Conservation (phyloP, 2,329 filamentous ascomycete species). For the Aspergillus texensis region DNA sequence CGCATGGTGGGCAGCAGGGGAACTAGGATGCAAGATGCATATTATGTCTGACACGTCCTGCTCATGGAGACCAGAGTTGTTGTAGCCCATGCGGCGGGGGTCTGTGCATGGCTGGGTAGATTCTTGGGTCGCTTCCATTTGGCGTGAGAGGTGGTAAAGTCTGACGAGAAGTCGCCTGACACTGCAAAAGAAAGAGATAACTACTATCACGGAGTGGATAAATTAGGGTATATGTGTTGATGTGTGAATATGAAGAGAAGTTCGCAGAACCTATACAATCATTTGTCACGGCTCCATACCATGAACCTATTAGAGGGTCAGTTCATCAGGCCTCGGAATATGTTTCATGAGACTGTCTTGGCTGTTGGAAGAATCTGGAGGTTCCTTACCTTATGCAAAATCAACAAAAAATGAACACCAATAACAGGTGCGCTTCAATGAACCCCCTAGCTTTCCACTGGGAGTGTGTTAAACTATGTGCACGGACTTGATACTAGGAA, state of each 20-base stretch:
- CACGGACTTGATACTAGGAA: background rate
- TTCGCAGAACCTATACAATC: slow-evolving; percentile 30
- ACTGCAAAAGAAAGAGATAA: slow-evolving; percentile 12
- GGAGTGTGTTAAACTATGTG: background rate
- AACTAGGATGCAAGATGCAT: slow-evolving; percentile 81
- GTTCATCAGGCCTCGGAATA: slow-evolving; percentile 2
- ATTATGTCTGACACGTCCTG: slow-evolving; percentile 86
- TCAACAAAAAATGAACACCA: background rate
- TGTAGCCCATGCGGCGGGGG: slow-evolving; percentile 74
- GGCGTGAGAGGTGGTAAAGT: slow-evolving; percentile 14
- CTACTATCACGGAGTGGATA: slow-evolving; percentile 20
- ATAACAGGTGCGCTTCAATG: background rate
- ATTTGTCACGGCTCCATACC: slow-evolving; percentile 28
- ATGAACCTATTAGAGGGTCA: slow-evolving; percentile 18
- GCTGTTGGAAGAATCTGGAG: background rate
- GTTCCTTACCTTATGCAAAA: slow-evolving; percentile 4
- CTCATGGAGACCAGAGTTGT: slow-evolving; percentile 80
- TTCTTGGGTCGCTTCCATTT: slow-evolving; percentile 56
- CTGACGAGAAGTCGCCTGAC: slow-evolving; percentile 5
- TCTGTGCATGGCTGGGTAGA: slow-evolving; percentile 82
- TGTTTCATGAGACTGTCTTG: background rate
- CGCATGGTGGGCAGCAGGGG: slow-evolving; percentile 70
- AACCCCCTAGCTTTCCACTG: slow-evolving; percentile 4
- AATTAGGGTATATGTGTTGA: slow-evolving; percentile 25
- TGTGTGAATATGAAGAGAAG: slow-evolving; percentile 12